phyloP scores from a whole-genome alignment of 352 stramenopile genomes.

The Pythium scleroteichum region DNA sequence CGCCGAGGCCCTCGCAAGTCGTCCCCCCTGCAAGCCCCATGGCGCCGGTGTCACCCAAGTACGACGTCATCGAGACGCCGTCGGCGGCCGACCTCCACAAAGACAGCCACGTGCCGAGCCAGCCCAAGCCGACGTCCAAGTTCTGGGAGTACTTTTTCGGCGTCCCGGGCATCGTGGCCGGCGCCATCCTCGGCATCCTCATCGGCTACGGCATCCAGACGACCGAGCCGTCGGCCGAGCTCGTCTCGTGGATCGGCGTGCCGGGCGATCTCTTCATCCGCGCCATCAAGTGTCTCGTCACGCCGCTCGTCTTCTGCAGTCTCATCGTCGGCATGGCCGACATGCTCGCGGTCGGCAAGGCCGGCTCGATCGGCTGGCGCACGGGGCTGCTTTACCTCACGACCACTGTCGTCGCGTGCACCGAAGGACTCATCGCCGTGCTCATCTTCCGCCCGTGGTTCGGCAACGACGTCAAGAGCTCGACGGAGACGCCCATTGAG shows the following conservation, averaged over 20 bases:
- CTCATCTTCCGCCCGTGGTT: constrained; percentile 27
- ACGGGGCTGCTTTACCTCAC: constrained; percentile 34
- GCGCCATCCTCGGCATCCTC: constrained; percentile 23
- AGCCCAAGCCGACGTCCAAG: constrained; percentile 24
- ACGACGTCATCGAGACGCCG: constrained; percentile 31
- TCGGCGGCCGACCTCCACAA: constrained; percentile 10
- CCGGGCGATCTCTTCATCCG: constrained; percentile 47
- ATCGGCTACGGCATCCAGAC: constrained; percentile 12
- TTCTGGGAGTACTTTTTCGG: constrained; percentile 17
- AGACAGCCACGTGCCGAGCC: background rate
- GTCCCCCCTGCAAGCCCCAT: constrained; percentile 1
- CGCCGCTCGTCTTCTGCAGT: constrained; percentile 43
- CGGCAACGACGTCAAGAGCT: constrained; percentile 12
- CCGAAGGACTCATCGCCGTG: constrained; percentile 19
- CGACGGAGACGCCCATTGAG: constrained; percentile 5
- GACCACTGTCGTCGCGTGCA: constrained; percentile 19
- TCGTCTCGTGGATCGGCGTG: constrained; percentile 36
- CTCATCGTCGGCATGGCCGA: constrained; percentile 42
- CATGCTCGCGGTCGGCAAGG: constrained; percentile 37
- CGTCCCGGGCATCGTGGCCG: constrained; percentile 23
- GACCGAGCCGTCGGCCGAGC: constrained; percentile 12
- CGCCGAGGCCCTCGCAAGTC: constrained; percentile 7
- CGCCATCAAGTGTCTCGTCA: constrained; percentile 50
- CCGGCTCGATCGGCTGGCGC: constrained; percentile 33
- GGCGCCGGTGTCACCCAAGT: constrained; percentile 16